A percentile compares a stretch with the other conserved stretches of the same genome.
Conservation (phyloP, 225 moss, liverwort and hornwort species). For the Polytrichum commune region DNA sequence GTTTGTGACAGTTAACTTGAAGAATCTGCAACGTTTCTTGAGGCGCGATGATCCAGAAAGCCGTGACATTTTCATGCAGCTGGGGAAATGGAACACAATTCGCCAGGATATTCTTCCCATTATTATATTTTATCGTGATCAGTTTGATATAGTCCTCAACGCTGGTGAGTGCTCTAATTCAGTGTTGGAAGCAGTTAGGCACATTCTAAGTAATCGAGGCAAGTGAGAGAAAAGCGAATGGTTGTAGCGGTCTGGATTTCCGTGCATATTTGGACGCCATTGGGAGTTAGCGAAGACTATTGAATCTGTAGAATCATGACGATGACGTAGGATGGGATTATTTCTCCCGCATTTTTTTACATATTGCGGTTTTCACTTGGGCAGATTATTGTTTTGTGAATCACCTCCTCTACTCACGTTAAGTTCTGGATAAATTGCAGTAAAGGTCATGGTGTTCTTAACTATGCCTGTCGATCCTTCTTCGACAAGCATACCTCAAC, state of each 20-base stretch:
- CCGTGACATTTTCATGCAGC: conserved; percentile 81
- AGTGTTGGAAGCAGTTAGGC: too few relatives aligned
- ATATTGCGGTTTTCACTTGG: too few relatives aligned
- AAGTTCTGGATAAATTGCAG: conserved; percentile 31
- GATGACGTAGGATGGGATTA: too few relatives aligned
- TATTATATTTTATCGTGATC: conserved; percentile 60
- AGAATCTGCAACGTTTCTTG: conserved; percentile 77
- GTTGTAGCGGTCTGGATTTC: too few relatives aligned
- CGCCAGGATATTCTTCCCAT: conserved; percentile 81
- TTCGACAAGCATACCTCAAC: conserved; percentile 58
- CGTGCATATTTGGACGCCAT: too few relatives aligned
- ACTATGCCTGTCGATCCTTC: conserved; percentile 85
- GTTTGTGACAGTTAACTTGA: conserved; percentile 60
- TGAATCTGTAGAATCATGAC: too few relatives aligned
- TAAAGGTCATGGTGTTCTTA: conserved; percentile 91
- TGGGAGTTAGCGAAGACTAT: too few relatives aligned
- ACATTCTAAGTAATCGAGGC: too few relatives aligned
- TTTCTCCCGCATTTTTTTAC: too few relatives aligned
- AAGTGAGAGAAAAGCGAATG: too few relatives aligned
- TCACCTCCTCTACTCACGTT: neutral
- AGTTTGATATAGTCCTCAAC: conserved; percentile 79
- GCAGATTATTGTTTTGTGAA: neutral
- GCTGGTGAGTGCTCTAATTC: conserved; percentile 39
- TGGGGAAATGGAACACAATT: conserved; percentile 92
- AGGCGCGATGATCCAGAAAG: conserved; percentile 68